Evolutionary conservation across 495 filamentous ascomycete genomes (phyloP).

Genomic region (Penicillium angulare): DNA sequence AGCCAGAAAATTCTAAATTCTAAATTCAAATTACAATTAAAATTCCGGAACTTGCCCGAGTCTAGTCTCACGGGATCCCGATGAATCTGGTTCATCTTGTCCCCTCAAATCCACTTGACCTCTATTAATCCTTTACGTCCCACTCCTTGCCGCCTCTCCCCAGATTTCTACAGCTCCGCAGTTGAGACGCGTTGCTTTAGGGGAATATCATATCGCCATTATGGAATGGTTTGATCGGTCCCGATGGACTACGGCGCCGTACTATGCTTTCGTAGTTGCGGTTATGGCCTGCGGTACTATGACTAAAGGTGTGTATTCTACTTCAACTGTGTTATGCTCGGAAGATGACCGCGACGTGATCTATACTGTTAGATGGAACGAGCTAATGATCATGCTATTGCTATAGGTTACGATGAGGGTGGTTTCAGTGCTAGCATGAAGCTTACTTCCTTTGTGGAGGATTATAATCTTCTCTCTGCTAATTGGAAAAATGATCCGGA

Average conservation of each 20-base stretch:
- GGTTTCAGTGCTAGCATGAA: slow-evolving; percentile 45
- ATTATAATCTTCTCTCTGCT: slow-evolving; percentile 37
- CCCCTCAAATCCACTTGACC: slow-evolving; percentile 2
- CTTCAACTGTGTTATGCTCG: too few relatives aligned
- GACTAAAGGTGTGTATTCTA: slow-evolving; percentile 44
- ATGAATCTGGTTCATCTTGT: background rate
- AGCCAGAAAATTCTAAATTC: background rate
- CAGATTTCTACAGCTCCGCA: slow-evolving; percentile 9
- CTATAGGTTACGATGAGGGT: slow-evolving; percentile 48
- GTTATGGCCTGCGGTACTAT: slow-evolving; percentile 45
- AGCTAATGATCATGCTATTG: slow-evolving; percentile 1
- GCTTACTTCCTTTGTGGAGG: slow-evolving; percentile 38
- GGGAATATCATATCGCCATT: slow-evolving; percentile 9
- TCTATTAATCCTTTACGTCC: background rate
- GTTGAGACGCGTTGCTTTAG: too few relatives aligned
- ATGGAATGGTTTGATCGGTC: slow-evolving; percentile 34
- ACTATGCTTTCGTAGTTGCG: slow-evolving; percentile 38
- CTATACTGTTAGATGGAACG: background rate
- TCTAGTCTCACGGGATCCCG: background rate
- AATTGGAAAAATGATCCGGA: slow-evolving; percentile 36
- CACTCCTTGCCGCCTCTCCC: slow-evolving; percentile 12
- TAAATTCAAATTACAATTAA: too few relatives aligned
- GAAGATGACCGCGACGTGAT: too few relatives aligned
- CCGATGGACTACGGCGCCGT: slow-evolving; percentile 41
- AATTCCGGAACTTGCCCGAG: slow-evolving; percentile 34